Percentiles rank a stretch among this genome's conserved stretches.
Conservation (phyloP, 1,284 basidiomycete genomes). For the Cystobasidium sp. region DNA sequence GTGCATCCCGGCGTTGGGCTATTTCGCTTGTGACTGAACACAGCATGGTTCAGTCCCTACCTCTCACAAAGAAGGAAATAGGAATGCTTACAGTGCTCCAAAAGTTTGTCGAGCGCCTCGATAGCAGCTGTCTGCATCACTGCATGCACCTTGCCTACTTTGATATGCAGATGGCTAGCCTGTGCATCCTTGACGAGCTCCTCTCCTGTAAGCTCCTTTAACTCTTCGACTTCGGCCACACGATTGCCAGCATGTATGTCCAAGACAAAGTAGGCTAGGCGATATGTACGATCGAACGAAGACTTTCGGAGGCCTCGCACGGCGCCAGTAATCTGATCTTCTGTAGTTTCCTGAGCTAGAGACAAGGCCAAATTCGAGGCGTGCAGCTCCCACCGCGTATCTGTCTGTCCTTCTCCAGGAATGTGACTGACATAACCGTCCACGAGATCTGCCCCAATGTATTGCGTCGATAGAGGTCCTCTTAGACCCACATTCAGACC, state of each 20-base stretch:
- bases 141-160: slow-evolving; percentile 76
- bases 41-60: not conserved
- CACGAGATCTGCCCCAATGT: slow-evolving; percentile 71
- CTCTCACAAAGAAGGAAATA: slow-evolving; percentile 39
- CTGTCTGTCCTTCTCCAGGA: slow-evolving; percentile 52
- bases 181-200: slow-evolving; percentile 28
- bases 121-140: slow-evolving; percentile 90
- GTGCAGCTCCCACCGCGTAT: slow-evolving; percentile 65
- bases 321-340: not conserved
- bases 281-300: slow-evolving; percentile 61
- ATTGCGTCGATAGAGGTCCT: slow-evolving; percentile 70
- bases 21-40: slow-evolving; percentile 67
- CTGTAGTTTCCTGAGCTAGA: slow-evolving; percentile 63
- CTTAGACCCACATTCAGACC: slow-evolving; percentile 78
- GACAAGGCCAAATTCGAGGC: slow-evolving; percentile 74
- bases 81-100: slow-evolving; percentile 76
- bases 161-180: slow-evolving; percentile 58
- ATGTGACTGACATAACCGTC: slow-evolving; percentile 59
- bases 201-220: slow-evolving; percentile 28
- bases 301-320: not conserved
- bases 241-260: slow-evolving; percentile 64
- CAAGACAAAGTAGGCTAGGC: slow-evolving; percentile 80
- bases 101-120: slow-evolving; percentile 80
- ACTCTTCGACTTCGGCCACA: slow-evolving; percentile 32
- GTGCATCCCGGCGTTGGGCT: slow-evolving; percentile 69